Evolutionary conservation across 1,139 yeast species (phyloP).

Genomic region (Yamadazyma taylorii): DNA sequence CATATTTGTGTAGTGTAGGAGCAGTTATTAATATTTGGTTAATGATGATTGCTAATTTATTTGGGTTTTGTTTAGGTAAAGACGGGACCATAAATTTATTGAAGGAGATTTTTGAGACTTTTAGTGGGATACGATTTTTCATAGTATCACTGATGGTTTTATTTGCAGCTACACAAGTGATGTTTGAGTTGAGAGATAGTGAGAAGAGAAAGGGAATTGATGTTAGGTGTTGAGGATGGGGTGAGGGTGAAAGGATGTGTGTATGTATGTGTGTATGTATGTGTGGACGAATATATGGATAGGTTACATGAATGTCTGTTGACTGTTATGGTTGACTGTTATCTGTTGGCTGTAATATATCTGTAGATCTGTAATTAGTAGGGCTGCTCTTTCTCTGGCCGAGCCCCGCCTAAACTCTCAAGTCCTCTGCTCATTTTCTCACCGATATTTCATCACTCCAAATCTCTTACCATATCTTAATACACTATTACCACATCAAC

Average conservation of each 20-base stretch:
- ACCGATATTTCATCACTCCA: no score
- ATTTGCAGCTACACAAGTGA: slow-evolving; percentile 84
- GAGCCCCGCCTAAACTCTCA: no score
- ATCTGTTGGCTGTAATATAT: no score
- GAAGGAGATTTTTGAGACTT: slow-evolving; percentile 68
- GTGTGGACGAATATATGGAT: neutral
- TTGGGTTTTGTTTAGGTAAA: slow-evolving; percentile 90
- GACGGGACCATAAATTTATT: slow-evolving; percentile 77
- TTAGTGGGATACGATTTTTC: slow-evolving; percentile 66
- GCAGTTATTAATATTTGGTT: slow-evolving; percentile 91
- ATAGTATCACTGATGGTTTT: slow-evolving; percentile 63
- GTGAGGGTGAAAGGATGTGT: no score
- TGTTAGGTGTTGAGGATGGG: slow-evolving; percentile 65
- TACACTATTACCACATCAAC: no score
- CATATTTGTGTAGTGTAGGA: slow-evolving; percentile 82
- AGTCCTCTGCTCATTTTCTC: no score
- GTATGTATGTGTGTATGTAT: no score
- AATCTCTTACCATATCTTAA: no score
- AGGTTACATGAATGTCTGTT: no score
- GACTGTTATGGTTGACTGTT: no score
- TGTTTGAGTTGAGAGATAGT: slow-evolving; percentile 89
- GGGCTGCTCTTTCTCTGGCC: neutral
- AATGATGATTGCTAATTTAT: slow-evolving; percentile 96
- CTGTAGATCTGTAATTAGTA: no score
- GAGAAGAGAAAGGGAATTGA: slow-evolving; percentile 84